phyloP scores from a whole-genome alignment of 306 rosid species.

The Hippophae tibetana region DNA sequence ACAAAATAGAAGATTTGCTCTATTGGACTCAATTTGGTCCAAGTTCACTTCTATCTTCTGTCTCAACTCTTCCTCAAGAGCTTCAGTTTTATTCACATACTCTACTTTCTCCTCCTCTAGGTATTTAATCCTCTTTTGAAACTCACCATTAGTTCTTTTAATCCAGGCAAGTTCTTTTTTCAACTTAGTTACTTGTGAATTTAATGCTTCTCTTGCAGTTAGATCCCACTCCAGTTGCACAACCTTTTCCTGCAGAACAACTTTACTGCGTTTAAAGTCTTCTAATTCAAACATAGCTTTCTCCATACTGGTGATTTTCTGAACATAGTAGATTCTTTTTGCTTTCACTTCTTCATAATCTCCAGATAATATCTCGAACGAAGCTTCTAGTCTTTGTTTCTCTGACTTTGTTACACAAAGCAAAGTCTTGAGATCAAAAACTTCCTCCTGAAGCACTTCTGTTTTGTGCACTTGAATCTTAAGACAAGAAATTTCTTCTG shows the following conservation, averaged over 20 bases:
- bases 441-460: conserved; percentile 29
- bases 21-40: conserved; percentile 22
- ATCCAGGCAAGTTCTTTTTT: conserved; percentile 31
- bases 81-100: too few species aligned
- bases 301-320: conserved; percentile 26
- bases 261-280: conserved; percentile 27
- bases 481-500: conserved; percentile 29
- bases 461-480: conserved; percentile 36
- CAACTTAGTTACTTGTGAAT: conserved; percentile 23
- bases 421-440: conserved; percentile 33
- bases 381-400: conserved; percentile 40
- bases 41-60: conserved; percentile 38
- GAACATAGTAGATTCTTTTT: conserved; percentile 26
- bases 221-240: conserved; percentile 36
- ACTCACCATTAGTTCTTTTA: conserved; percentile 24
- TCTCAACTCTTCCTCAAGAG: conserved; percentile 17
- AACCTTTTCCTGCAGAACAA: conserved; percentile 43
- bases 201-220: conserved; percentile 29
- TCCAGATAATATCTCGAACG: conserved; percentile 27
- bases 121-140: conserved; percentile 10
- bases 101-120: conserved; percentile 16
- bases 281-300: conserved; percentile 27
- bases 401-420: conserved; percentile 29
- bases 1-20: conserved; percentile 4
- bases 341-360: conserved; percentile 41